phyloP scores from a whole-genome alignment of 495 filamentous ascomycete species.

The Gamarada debralockiae region DNA sequence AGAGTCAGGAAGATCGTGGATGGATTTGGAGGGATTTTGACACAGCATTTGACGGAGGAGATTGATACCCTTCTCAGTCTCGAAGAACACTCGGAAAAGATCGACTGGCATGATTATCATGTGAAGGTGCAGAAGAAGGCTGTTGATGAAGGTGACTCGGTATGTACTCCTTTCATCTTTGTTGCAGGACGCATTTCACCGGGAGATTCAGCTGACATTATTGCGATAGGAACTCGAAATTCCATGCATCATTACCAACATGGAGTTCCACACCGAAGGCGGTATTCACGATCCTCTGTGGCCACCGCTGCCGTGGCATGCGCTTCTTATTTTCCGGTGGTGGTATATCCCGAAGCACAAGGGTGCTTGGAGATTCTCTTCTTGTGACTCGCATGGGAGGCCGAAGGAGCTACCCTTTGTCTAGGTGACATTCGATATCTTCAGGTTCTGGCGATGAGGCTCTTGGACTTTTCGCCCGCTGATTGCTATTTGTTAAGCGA shows the following conservation, averaged over 20 bases:
- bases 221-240: conserved; percentile 21
- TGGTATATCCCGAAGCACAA: conserved; percentile 23
- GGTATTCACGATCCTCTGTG: conserved; percentile 28
- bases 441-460: no score
- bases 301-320: conserved; percentile 32
- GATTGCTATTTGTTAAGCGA: no score
- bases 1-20: conserved; percentile 35
- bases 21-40: conserved; percentile 32
- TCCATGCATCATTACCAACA: conserved; percentile 29
- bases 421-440: no score
- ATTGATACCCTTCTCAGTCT: conserved; percentile 27
- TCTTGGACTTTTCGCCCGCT: no score
- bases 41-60: conserved; percentile 40
- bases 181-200: no score
- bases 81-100: conserved; percentile 24
- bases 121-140: conserved; percentile 19
- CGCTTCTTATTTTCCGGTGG: conserved; percentile 19
- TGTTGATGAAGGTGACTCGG: conserved; percentile 14
- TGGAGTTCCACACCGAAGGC: conserved; percentile 38
- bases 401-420: conserved; percentile 32
- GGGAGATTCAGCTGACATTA: no score
- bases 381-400: conserved; percentile 31
- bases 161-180: no score
- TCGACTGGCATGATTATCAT: conserved; percentile 21
- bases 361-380: conserved; percentile 39